Base-by-base conservation (phyloP, 2,329 filamentous ascomycete species). In the Paracorniculantispora psalliotae region DNA sequence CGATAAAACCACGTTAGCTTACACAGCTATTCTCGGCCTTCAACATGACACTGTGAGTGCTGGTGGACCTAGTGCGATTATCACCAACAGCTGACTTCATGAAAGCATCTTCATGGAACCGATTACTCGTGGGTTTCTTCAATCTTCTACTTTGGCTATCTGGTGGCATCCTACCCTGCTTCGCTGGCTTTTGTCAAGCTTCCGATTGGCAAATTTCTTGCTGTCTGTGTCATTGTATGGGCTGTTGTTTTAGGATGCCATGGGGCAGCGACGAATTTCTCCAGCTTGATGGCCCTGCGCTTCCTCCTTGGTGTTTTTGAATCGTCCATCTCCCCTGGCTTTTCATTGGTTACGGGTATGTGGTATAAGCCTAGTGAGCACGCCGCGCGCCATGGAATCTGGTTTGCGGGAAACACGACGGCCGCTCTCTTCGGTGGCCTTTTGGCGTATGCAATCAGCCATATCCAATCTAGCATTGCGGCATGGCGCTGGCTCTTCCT, bases 131-230 rank as follows among this genome's bases (percentile, higher is more conserved):
- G 79, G 77, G 69, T 77, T 1, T 69, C 72, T 0, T 75, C 66
- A 21, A 75, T 80, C 66, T 79, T 80, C 58, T 80, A 79, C 65
- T 78, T 81, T 63, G 77, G 77, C 1, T 81, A 81, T 57, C 66
- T 81, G 4, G 56, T 64, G 23, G 65, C 65, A 10, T 63, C 61
- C 1, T 67, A 67, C 39, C 66, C 65, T 8, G 62, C 61, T 9
- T 63, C 64, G 0, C 59, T 63, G 17, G 53, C 61, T 1, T 62
- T 67, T 26, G 59, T 66, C 48, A 64, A 65, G 6, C 59, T 65
- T 4, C 66, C 63, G 2, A 59, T 66, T 39, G 65, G 62, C 28
- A 67, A 66, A 46, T 63, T 64, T 28, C 60, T 67, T 13, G 58
- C 63, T 17, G 61, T 59, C n/a, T 51, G 61, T 10, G 61, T 66